Conservation (phyloP, 148 eudicot species). For the Arbutus unedo region DNA sequence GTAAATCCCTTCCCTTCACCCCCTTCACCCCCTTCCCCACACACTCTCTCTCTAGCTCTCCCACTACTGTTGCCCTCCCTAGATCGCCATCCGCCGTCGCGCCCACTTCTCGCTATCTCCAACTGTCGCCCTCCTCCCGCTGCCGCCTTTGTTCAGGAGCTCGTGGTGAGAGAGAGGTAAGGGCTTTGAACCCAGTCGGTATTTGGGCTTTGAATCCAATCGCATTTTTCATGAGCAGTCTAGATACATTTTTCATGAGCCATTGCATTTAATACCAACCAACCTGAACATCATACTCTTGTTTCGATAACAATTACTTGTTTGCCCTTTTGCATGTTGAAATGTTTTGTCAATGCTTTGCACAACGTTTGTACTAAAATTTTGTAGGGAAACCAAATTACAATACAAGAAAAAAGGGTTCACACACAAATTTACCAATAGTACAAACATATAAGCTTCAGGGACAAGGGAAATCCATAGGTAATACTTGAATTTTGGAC, state of each 20-base stretch:
- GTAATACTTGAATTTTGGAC: neutral
- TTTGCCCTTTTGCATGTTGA: slow-evolving; percentile 57
- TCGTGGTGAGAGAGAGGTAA: no score
- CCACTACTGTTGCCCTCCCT: no score
- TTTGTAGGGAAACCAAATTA: slow-evolving; percentile 24
- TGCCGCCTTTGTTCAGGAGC: no score
- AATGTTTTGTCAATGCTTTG: slow-evolving; percentile 58
- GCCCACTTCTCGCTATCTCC: no score
- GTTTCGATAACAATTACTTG: slow-evolving; percentile 44
- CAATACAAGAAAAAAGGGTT: neutral
- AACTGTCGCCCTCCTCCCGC: no score
- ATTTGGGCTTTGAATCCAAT: no score
- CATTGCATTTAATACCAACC: slow-evolving; percentile 9
- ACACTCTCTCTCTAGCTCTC: no score
- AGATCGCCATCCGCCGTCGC: no score
- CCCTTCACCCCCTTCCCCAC: no score
- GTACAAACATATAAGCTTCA: neutral
- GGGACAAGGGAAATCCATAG: neutral
- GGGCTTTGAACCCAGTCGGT: no score
- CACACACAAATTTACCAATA: neutral
- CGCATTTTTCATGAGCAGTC: no score
- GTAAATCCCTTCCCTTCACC: no score
- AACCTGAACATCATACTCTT: slow-evolving; percentile 70
- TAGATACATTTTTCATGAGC: neutral
- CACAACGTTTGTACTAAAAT: slow-evolving; percentile 41